Base-by-base conservation (phyloP, 2,329 filamentous ascomycete genomes). In the Myotisia sp. region DNA sequence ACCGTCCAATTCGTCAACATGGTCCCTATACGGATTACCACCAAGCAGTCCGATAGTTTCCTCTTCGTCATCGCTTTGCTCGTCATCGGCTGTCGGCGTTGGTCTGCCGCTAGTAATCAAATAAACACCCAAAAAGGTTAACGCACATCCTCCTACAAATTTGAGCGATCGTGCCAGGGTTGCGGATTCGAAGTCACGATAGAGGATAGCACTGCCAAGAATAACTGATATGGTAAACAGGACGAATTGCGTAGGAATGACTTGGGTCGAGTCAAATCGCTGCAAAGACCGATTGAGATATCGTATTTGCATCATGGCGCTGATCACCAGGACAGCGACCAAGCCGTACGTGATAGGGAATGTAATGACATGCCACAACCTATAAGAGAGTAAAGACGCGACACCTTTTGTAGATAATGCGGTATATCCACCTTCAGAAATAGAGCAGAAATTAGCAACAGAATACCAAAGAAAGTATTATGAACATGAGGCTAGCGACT, bases 71-170 rank as follows among this genome's bases (percentile, higher is more conserved):
- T 70, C 68, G 33, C 70, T 74, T 45, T 77, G 76, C 42, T 78
- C 73, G 10, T 73, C 63, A 22, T 71, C 71, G 28, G 74, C 71
- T 18, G 59, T 69, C 7, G 65, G 60, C 9, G 57, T 61, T 33
- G 70, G 63, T 45, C 86, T 70, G 35, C 84, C 85, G 48, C 80
- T 92, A 1, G 90, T 95, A 50, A 98, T 94, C 45, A 94, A 71
- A 58, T 90, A 95, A n/a, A 98, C 90, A 6, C 90, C 90, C 39
- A 87, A 76, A 55, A 98, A 98, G 1, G 90, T 98, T 43, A 98
- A 60, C 3, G 83, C 66, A 57, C 90, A 98, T 23, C 90, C 90
- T 14, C 82, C 83, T 8, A 93, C 62, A 50, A 98, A 98, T 48
- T 93, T 92, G 37, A 65, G 62, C 2, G 82, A 81, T 48, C 83